Conservation (phyloP, 352 stramenopile species). For the Phytophthora gonapodyides region DNA sequence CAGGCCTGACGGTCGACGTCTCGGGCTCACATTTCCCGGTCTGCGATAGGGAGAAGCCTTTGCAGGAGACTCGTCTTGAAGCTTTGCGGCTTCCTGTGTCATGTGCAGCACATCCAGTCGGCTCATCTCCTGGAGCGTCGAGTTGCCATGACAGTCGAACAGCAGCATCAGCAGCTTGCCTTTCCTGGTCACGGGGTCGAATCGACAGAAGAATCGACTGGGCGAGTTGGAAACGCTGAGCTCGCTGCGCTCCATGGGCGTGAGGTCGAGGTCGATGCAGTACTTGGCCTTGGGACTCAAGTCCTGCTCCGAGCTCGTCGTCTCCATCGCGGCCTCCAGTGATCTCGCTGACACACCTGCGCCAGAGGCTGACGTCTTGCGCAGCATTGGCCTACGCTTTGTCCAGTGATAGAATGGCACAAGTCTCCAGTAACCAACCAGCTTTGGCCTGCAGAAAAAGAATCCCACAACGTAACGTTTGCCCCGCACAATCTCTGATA, state of each 20-base stretch:
- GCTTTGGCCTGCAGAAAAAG: conserved; percentile 9
- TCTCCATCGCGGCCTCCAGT: conserved; percentile 21
- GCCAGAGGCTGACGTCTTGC: conserved; percentile 11
- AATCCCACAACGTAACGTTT: conserved; percentile 8
- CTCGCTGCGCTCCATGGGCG: conserved; percentile 25
- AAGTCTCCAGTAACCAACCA: no score
- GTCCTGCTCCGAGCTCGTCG: conserved; percentile 22
- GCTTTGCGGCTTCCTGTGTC: conserved; percentile 54
- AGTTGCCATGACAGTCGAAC: conserved; percentile 51
- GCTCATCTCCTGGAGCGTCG: conserved; percentile 55
- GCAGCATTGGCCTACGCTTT: conserved; percentile 17
- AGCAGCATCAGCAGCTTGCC: conserved; percentile 41
- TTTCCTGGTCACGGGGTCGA: conserved; percentile 40
- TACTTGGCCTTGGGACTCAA: conserved; percentile 28
- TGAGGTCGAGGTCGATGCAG: conserved; percentile 28
- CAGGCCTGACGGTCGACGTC: conserved; percentile 10
- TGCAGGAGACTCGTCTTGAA: conserved; percentile 7
- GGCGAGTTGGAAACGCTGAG: conserved; percentile 30
- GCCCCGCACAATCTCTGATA: not conserved
- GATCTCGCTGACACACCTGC: conserved; percentile 1
- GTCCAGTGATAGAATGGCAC: not conserved
- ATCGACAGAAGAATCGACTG: conserved; percentile 42
- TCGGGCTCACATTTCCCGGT: conserved; percentile 12
- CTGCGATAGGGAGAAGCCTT: conserved; percentile 16
- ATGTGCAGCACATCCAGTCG: conserved; percentile 57